Conservation (phyloP, 2,329 filamentous ascomycete species). For the Fusarium anthophilum region DNA sequence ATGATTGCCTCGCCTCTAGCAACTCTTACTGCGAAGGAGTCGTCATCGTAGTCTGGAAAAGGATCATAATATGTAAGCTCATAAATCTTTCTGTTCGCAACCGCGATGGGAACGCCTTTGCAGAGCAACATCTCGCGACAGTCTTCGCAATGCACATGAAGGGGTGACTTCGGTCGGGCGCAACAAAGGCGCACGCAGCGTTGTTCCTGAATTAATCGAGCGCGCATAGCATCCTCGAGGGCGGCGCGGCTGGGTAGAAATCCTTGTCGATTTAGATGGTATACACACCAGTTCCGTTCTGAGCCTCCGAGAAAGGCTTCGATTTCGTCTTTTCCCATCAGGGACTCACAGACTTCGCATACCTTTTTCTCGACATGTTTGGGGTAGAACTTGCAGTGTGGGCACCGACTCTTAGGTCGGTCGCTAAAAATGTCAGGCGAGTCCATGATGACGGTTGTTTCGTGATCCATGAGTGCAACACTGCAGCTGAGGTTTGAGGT, state of each 20-base stretch:
- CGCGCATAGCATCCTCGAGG: conserved; percentile 5
- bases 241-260: not conserved
- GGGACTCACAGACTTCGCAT: conserved; percentile 12
- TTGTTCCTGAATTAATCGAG: conserved; percentile 4
- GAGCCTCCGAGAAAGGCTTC: not conserved
- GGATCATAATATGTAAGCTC: not conserved
- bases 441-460: not conserved
- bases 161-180: not conserved
- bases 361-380: not conserved
- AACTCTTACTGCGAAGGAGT: not conserved
- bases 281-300: conserved; percentile 7
- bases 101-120: not conserved
- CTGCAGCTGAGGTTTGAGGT: not conserved
- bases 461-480: not conserved
- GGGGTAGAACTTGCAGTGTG: conserved; percentile 23
- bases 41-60: not conserved
- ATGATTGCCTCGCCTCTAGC: not conserved
- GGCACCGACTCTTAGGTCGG: not conserved
- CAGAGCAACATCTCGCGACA: not conserved
- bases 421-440: not conserved
- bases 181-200: conserved; percentile 11
- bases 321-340: not conserved
- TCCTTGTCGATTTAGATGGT: conserved; percentile 14
- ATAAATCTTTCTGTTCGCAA: not conserved
- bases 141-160: conserved; percentile 9